These are phyloP conservation scores for Deuterostichococcus epilithicus DNA, from an alignment of 139 green algal genomes.

Conservation along the genomic window DNA sequence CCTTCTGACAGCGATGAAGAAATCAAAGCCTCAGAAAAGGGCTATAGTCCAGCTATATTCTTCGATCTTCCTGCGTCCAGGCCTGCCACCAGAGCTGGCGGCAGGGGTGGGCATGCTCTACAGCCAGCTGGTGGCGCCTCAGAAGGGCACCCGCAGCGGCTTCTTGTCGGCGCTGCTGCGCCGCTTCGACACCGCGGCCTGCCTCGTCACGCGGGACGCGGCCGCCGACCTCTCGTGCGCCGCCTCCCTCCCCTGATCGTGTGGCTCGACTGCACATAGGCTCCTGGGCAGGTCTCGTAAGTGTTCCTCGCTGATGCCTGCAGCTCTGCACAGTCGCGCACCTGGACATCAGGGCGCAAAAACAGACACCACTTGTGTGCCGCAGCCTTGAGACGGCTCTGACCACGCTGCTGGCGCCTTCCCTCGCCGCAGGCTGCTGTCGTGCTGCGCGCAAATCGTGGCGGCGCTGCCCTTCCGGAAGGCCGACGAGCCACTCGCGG, in stretches of 20 bases:
- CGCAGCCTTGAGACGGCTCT: too few species aligned
- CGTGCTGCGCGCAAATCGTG: constrained; percentile 47
- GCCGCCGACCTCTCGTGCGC: constrained; percentile 4
- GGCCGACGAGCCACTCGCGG: constrained; percentile 63
- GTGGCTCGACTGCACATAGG: too few species aligned
- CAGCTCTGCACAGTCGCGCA: too few species aligned
- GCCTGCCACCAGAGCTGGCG: constrained; percentile 18
- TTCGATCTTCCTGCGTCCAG: too few species aligned
- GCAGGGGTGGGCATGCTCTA: constrained; percentile 46
- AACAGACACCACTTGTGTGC: too few species aligned
- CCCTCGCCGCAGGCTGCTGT: constrained; percentile 30
- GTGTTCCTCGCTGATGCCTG: too few species aligned
- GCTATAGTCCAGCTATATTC: too few species aligned
- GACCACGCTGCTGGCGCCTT: neutral
- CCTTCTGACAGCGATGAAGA: too few species aligned
- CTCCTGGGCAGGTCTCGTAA: too few species aligned
- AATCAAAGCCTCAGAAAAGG: too few species aligned
- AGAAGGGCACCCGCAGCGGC: constrained; percentile 12
- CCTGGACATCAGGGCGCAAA: too few species aligned
- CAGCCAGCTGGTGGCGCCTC: constrained; percentile 31
- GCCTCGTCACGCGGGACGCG: neutral
- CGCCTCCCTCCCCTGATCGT: neutral
- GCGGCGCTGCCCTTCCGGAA: constrained; percentile 52
- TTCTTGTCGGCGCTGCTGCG: constrained; percentile 46
- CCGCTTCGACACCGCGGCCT: constrained; percentile 36